phyloP scores from a whole-genome alignment of 2,329 filamentous ascomycete genomes.

The Sarocladium kiliense region DNA sequence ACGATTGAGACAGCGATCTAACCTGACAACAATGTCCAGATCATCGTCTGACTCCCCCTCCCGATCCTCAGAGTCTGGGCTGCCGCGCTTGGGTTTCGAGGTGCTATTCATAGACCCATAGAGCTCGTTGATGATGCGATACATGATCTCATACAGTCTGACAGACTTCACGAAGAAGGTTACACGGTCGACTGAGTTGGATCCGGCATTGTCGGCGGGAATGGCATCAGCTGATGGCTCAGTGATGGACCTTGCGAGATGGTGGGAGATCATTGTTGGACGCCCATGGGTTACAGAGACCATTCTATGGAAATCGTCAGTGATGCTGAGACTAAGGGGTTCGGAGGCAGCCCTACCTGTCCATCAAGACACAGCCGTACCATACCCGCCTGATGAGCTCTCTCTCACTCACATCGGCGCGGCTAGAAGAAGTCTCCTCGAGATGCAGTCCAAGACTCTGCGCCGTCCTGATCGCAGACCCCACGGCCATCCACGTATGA shows the following conservation, averaged over 20 bases:
- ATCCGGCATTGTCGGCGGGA: background rate
- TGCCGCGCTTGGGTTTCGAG: background rate
- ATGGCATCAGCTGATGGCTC: background rate
- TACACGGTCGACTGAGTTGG: conserved; percentile 11
- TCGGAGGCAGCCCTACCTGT: conserved; percentile 20
- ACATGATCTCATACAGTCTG: conserved; percentile 31
- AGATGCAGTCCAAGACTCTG: conserved; percentile 41
- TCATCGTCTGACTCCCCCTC: conserved; percentile 19
- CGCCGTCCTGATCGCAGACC: conserved; percentile 39
- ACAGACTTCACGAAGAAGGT: conserved; percentile 30
- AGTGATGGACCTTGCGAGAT: conserved; percentile 12
- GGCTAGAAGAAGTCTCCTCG: conserved; percentile 27
- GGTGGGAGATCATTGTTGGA: conserved; percentile 28
- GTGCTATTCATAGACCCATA: conserved; percentile 14
- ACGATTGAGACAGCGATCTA: conserved; percentile 19
- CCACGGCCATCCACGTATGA: conserved; percentile 45
- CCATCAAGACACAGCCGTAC: conserved; percentile 33
- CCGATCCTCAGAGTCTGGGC: conserved; percentile 2
- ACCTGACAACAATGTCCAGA: conserved; percentile 23
- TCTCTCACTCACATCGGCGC: conserved; percentile 16
- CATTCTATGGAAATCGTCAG: conserved; percentile 20
- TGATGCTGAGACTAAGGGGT: background rate
- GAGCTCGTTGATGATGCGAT: conserved; percentile 23
- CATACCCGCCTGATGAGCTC: conserved; percentile 26
- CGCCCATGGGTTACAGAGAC: conserved; percentile 29